A percentile compares a stretch with the other conserved stretches of the same genome.
Evolutionary conservation across 2,329 filamentous ascomycete species (phyloP).

Genomic region (Mycosphaerella sp.): DNA sequence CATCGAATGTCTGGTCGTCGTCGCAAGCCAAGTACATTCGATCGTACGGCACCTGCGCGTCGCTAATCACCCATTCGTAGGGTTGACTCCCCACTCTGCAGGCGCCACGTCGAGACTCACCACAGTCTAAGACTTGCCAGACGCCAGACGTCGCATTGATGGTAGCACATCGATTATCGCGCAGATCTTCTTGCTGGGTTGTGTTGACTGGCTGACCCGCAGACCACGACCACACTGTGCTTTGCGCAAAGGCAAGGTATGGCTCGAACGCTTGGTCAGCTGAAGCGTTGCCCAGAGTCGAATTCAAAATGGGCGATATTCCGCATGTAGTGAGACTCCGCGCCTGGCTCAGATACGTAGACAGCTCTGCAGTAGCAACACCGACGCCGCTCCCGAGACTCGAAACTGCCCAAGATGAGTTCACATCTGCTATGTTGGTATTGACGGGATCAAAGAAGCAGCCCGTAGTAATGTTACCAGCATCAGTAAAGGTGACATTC

Average conservation of each 20-base stretch:
- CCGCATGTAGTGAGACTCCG: constrained; percentile 51
- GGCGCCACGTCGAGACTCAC: constrained; percentile 46
- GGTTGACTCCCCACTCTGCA: constrained; percentile 52
- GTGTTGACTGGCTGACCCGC: constrained; percentile 49
- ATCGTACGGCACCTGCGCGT: constrained; percentile 34
- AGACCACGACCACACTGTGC: constrained; percentile 57
- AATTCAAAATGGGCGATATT: constrained; percentile 55
- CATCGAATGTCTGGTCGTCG: constrained; percentile 46
- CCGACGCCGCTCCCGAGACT: constrained; percentile 18
- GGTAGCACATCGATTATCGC: constrained; percentile 49
- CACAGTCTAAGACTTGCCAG: constrained; percentile 56
- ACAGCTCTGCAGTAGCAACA: constrained; percentile 4
- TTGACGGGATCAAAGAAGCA: constrained; percentile 49
- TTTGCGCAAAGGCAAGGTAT: constrained; percentile 49
- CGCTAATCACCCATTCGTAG: constrained; percentile 53
- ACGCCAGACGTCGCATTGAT: constrained; percentile 48
- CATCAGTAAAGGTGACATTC: constrained; percentile 32
- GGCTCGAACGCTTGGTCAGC: constrained; percentile 44
- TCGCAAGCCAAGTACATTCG: constrained; percentile 45
- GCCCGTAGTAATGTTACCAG: constrained; percentile 44
- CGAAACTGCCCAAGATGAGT: constrained; percentile 50
- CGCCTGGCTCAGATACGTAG: constrained; percentile 21
- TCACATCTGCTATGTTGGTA: constrained; percentile 39
- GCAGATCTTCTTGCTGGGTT: constrained; percentile 29
- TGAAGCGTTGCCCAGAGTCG: constrained; percentile 47